Conservation (phyloP, 192 early-diverging fungal genomes). For the Backusella psychrophila region DNA sequence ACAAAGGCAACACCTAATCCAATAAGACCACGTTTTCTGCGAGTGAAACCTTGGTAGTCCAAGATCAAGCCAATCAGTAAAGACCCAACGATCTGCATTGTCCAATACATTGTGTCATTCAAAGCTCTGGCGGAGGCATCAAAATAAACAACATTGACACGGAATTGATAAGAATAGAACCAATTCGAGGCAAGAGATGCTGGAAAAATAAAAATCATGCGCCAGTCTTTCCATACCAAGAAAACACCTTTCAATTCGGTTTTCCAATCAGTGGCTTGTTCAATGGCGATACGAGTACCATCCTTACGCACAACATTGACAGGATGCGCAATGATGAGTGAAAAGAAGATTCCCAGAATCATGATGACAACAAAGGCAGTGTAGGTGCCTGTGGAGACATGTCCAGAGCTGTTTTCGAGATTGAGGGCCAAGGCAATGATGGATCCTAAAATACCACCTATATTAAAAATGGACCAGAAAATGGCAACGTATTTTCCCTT, state of each 20-base stretch:
- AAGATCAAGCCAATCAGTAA: constrained; percentile 21
- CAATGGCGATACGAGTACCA: constrained; percentile 59
- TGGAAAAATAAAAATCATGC: constrained; percentile 63
- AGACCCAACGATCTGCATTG: constrained; percentile 31
- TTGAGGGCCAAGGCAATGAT: constrained; percentile 49
- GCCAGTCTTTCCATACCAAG: constrained; percentile 57
- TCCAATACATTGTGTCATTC: constrained; percentile 75
- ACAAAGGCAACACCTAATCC: constrained; percentile 12
- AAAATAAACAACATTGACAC: constrained; percentile 64
- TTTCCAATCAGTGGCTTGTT: constrained; percentile 59
- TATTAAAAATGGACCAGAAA: constrained; percentile 87
- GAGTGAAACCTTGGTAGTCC: constrained; percentile 24
- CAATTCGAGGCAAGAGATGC: constrained; percentile 73
- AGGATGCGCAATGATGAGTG: constrained; percentile 34
- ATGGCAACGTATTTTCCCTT: constrained; percentile 80
- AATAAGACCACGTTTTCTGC: constrained; percentile 23
- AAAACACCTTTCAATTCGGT: constrained; percentile 49
- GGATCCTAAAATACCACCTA: constrained; percentile 79
- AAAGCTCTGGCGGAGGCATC: constrained; percentile 66
- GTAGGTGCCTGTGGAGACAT: constrained; percentile 30
- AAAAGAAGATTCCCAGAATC: constrained; percentile 19
- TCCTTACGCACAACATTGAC: constrained; percentile 58
- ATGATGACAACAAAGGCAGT: constrained; percentile 34
- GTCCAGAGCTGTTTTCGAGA: constrained; percentile 29
- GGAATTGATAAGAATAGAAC: constrained; percentile 77